Evolutionary conservation across 2,329 filamentous ascomycete genomes (phyloP).

Genomic region (Neofusicoccum cordaticola): DNA sequence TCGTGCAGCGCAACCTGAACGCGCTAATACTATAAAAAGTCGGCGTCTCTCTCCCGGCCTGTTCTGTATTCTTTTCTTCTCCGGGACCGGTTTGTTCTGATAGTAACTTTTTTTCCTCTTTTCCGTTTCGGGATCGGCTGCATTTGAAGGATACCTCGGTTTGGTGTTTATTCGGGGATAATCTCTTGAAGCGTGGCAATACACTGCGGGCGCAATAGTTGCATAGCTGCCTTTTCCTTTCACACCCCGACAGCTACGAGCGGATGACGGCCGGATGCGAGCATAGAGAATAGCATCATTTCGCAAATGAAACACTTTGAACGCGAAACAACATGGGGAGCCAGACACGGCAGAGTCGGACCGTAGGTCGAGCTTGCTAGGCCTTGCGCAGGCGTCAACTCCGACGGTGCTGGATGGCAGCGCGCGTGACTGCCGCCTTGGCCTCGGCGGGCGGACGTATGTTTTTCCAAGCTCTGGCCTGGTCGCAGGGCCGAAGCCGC

Average conservation of each 20-base stretch:
- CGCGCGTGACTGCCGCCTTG: neutral
- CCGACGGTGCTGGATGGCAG: neutral
- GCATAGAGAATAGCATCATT: neutral
- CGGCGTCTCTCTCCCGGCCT: neutral
- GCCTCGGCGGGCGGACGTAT: neutral
- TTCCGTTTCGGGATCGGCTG: neutral
- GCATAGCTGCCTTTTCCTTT: slow-evolving; percentile 14
- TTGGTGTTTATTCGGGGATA: slow-evolving; percentile 11
- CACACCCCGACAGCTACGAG: slow-evolving; percentile 2
- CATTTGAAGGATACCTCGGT: slow-evolving; percentile 18
- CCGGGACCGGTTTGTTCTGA: neutral
- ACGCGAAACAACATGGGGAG: neutral
- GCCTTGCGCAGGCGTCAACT: neutral
- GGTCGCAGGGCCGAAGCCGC: neutral
- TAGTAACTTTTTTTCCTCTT: neutral
- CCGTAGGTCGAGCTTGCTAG: neutral
- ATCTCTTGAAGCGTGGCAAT: slow-evolving; percentile 1
- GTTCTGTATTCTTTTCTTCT: slow-evolving; percentile 11
- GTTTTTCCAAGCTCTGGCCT: neutral
- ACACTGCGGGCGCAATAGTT: slow-evolving; percentile 12
- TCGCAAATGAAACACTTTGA: neutral
- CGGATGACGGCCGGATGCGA: slow-evolving; percentile 8
- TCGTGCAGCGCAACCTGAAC: slow-evolving; percentile 52
- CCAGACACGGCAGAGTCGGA: neutral
- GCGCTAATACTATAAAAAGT: slow-evolving; percentile 39